Evolutionary conservation across 2,329 filamentous ascomycete species (phyloP), one percentile per base, ranked within the genome.

Genomic region (Exserohilum turcica): DNA sequence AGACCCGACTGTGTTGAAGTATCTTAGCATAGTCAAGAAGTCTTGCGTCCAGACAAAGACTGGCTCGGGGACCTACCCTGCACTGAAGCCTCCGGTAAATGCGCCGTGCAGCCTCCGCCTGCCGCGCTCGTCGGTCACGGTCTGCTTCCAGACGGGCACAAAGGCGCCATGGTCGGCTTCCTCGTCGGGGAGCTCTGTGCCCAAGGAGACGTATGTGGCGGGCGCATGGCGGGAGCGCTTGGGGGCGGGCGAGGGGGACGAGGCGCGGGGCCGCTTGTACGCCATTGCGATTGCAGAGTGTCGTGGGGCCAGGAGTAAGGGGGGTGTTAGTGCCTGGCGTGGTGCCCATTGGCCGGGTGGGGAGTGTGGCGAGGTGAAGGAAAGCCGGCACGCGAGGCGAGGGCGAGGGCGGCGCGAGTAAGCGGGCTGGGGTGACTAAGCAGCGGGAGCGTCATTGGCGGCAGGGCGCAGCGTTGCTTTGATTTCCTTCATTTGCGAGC

Each of bases 1-100:
- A 51, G 93, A 97, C 47, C 94, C 94, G 63, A 97, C 94, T 5
- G 92, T 96, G 74, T 99, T 99, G 78, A 94, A 97, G 77, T 97
- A 97, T 64, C 91, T 93, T 74, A 59, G 69, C 58, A 68, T 65
- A 73, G 69, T 73, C 67, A 70, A 73, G 68, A 70, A 69, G 61
- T 60, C 63, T 60, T 61, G 50, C 43, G 61, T 53, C 57, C 65
- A 52, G 50, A 15, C 27, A 36, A 54, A 38, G 38, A 44, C 28
- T 51, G 56, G 56, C 60, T 65, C 47, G 39, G 53, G 61, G 56
- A 75, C 86, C 79, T 84, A 93, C 88, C 94, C 94, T 79, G 94
- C 94, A 79, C 92, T 97, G 79, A 90, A 99, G 27, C 94, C 94
- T 64, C 94, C 94, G 1, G 92, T 97, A 71, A 99, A 99, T 58